phyloP scores from a whole-genome alignment of 75 land plant species.

The Cupressus sempervirens region DNA sequence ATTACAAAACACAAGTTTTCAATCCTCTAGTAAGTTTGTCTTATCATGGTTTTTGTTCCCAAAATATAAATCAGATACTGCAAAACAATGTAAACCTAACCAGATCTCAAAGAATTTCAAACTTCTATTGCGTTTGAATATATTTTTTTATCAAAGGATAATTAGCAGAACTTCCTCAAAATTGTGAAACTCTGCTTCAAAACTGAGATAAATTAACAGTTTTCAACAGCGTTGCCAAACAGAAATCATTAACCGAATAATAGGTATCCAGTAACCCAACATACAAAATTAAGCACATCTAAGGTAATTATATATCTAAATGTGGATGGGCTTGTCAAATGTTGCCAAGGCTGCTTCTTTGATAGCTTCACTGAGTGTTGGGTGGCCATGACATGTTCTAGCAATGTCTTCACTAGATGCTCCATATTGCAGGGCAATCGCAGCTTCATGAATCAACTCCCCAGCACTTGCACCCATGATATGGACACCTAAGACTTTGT shows the following conservation, averaged over 20 bases:
- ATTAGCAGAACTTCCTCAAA: neutral
- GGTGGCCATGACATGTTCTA: conserved; percentile 94
- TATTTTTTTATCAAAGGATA: neutral
- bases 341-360: conserved; percentile 98
- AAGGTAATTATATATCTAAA: conserved; percentile 22
- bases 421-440: conserved; percentile 84
- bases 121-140: neutral
- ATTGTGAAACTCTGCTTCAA: neutral
- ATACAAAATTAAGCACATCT: neutral
- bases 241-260: neutral
- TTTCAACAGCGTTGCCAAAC: neutral
- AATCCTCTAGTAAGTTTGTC: neutral
- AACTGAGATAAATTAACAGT: neutral
- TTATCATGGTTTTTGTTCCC: neutral
- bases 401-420: conserved; percentile 97
- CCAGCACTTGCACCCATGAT: conserved; percentile 94
- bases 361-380: conserved; percentile 94
- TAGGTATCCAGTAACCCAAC: neutral
- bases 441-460: conserved; percentile 93
- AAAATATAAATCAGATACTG: neutral
- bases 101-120: neutral
- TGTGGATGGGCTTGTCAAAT: conserved; percentile 89
- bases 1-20: neutral
- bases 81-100: neutral
- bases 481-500: conserved; percentile 86